Evolutionary conservation across 148 eudicot genomes (phyloP), one percentile per base, ranked within the genome.

Genomic region (Chenopodium formosanum): DNA sequence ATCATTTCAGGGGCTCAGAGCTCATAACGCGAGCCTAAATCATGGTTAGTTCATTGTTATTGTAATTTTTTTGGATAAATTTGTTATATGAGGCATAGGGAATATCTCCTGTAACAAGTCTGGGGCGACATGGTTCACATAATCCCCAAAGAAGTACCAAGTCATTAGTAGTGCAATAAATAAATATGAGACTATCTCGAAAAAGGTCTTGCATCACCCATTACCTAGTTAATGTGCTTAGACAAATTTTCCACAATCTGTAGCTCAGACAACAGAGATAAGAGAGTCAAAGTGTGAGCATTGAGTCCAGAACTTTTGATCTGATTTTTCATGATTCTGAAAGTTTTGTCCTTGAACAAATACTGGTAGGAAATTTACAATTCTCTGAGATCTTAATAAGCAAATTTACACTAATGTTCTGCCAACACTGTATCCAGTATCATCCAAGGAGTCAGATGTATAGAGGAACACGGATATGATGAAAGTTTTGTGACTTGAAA

Each of bases 1-100:
- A 73, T 85, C 91, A 25, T 83, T 89, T 66, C 81, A 89, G 74
- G 91, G 91, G 75, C 82, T 89, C 50, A 86, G 53, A 79, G 82
- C 78, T 79, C 89, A 77, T 62, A 72, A 78, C 82, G 81, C 48
- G 62, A 60, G 62, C 65, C 48, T 83, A 56, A 70, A 71, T 69
- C 78, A 85, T 19, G 78, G 91, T 89, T 76, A 89, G 89, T 86
- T 68, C 50, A 40, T 56, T 46, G 20, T n/a, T 29, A 44, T 25
- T 47, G 25, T 66, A 25, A 12, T 23, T 58, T 17, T 17, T 16
- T 1, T 63, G 27, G 67, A 7, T 7, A 63, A 5, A n/a, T 64
- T 11, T 64, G 68, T 64, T 64, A 14, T 9, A 75, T 19, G 8
- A 75, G 46, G 10, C 78, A 56, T 32, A 27, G 14, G 11, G 25